Percentiles rank a stretch among this genome's conserved stretches.
Conservation (phyloP, 257 asterid genomes). For the Solanum neorickii region DNA sequence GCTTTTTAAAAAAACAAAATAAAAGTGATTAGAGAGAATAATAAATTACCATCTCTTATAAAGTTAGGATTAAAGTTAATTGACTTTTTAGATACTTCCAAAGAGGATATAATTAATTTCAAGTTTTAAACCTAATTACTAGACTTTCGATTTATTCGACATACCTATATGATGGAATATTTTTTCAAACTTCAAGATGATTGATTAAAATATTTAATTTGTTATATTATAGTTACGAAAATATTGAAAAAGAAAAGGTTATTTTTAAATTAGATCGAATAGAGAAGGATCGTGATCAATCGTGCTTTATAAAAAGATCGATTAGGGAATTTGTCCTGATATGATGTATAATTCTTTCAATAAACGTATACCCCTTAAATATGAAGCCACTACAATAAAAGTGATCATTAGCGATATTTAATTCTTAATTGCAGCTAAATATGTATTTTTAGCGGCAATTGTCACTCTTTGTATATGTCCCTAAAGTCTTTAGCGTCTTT, state of each 20-base stretch:
- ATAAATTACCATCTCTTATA: background rate
- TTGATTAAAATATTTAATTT: background rate
- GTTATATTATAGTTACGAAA: no score
- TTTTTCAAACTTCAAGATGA: background rate
- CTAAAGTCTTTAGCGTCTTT: no score
- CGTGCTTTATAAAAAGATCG: no score
- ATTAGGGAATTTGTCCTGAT: rapidly evolving
- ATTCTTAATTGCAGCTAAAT: no score
- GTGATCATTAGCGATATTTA: no score
- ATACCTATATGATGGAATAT: background rate
- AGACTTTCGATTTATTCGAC: background rate
- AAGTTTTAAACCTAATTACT: background rate
- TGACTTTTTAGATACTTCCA: background rate
- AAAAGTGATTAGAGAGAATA: background rate
- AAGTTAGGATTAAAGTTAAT: background rate
- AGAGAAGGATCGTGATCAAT: background rate
- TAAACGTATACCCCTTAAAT: background rate
- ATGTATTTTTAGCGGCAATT: no score
- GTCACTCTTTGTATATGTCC: no score
- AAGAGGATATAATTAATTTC: background rate
- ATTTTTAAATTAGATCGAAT: background rate
- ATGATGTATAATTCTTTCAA: background rate
- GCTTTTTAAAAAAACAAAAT: background rate
- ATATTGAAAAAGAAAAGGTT: background rate
- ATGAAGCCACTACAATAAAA: no score